Base-by-base conservation (phyloP, 768 basidiomycete genomes). In the Podaxis mareebaensis region DNA sequence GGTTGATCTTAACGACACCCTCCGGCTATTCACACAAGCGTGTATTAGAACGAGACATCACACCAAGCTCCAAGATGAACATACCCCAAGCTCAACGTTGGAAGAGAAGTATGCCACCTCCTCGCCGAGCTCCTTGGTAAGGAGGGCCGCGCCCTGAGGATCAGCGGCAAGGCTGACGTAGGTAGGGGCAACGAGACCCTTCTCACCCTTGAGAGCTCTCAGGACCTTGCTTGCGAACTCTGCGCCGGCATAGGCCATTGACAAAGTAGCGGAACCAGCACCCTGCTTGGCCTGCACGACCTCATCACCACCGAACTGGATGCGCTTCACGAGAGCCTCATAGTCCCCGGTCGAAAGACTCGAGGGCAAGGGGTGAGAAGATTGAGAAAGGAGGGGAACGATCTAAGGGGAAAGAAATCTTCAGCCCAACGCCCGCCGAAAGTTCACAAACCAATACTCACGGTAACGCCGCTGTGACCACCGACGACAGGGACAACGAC, bases 241-340 rank as follows among this genome's bases (percentile, higher is more conserved):
- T 55, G 92, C 92, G 63, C 95, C 96, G 57, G 96, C 93, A 69
- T 90, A 94, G 1, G 95, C 95, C 95, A 98, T 98, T 38, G 93
- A 95, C 62, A 96, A 86, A n/a, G 95, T 97, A 8, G 96, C 96
- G 36, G 93, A 95, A 51, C 97, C 97, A 58, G 89, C 87, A 67
- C 91, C 91, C 70, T 93, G 91, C 81, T 99, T 99, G 49, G 97
- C 97, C 79, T 97, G 92, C 74, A 99, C 96, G 71, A 99, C 96
- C 78, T 99, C 96, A 69, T 97, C 96, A 63, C 95, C 96, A 61
- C 96, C 96, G 71, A 92, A 97, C 75, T 96, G 95, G 70, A 97
- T 93, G 67, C 93, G 91, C 61, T 93, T 82, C 53, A 92, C 81
- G 55, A 98, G 83, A 13, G 81, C 77, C 28, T 87, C 86, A 69